Conservation (phyloP, 108 stramenopile genomes). For the Heterococcus sp. region DNA sequence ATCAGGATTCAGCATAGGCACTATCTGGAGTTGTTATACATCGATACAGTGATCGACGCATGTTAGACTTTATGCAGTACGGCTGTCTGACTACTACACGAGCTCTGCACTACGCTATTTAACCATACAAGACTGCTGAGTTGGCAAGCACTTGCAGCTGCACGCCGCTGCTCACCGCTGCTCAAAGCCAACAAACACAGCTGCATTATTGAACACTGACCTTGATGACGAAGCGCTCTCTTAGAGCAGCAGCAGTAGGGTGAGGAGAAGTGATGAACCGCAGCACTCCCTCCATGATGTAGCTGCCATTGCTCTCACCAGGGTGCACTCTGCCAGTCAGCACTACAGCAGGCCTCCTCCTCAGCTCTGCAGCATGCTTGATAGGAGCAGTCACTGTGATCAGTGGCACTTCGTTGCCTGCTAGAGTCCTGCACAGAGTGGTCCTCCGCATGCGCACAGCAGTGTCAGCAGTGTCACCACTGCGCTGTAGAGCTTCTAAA, state of each 20-base stretch:
- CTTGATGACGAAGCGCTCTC: constrained; percentile 51
- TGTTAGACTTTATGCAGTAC: neutral
- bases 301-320: constrained; percentile 53
- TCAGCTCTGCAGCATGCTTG: neutral
- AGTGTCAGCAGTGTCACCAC: neutral
- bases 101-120: neutral
- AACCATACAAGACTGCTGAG: neutral
- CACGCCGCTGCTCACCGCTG: neutral
- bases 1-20: constrained; percentile 65
- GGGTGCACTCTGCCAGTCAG: constrained; percentile 53
- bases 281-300: constrained; percentile 56
- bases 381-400: constrained; percentile 38
- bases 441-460: constrained; percentile 9
- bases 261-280: constrained; percentile 40
- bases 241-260: constrained; percentile 40
- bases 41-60: neutral
- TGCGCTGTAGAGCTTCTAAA: neutral
- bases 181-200: neutral
- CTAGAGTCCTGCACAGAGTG: constrained; percentile 37
- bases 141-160: neutral
- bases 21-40: neutral
- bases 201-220: constrained; percentile 32
- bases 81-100: neutral
- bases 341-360: neutral
- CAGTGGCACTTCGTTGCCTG: constrained; percentile 39